Percentiles rank a stretch among this genome's conserved stretches.
These are phyloP conservation scores for Didymella pinodella DNA, from an alignment of 2,329 filamentous ascomycete genomes.

Conservation along the genomic window DNA sequence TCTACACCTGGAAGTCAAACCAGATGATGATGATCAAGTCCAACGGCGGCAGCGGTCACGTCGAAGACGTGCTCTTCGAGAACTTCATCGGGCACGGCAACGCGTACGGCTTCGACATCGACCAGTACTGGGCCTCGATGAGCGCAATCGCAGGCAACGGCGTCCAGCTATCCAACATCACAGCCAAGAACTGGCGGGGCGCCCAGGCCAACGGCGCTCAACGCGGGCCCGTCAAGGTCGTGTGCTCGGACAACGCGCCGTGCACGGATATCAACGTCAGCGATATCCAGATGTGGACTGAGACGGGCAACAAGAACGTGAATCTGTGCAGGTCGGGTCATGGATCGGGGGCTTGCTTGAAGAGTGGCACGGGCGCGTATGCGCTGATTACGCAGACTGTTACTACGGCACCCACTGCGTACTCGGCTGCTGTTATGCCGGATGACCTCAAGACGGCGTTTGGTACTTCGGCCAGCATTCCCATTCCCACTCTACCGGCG, in stretches of 20 bases:
- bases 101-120: slow-evolving; percentile 65
- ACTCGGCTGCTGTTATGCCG: slow-evolving; percentile 51
- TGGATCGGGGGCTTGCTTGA: slow-evolving; percentile 58
- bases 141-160: slow-evolving; percentile 56
- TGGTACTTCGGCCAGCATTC: slow-evolving; percentile 48
- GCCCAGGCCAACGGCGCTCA: slow-evolving; percentile 58
- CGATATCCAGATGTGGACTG: slow-evolving; percentile 64
- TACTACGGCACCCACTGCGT: slow-evolving; percentile 49
- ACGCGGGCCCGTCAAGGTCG: slow-evolving; percentile 63
- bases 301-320: slow-evolving; percentile 52
- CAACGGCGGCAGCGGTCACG: slow-evolving; percentile 64
- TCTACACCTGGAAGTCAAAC: slow-evolving; percentile 67
- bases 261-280: slow-evolving; percentile 62
- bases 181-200: slow-evolving; percentile 65
- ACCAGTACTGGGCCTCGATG: slow-evolving; percentile 62
- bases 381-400: slow-evolving; percentile 47
- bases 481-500: slow-evolving; percentile 53
- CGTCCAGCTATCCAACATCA: slow-evolving; percentile 62
- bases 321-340: slow-evolving; percentile 61
- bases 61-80: slow-evolving; percentile 61
- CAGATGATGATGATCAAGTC: slow-evolving; percentile 71
- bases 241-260: slow-evolving; percentile 60
- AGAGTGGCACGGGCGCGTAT: slow-evolving; percentile 44
- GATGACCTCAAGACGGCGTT: slow-evolving; percentile 40
- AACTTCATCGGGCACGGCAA: slow-evolving; percentile 69